These are phyloP conservation scores for Wallacemonas sp. DNA, from an alignment of 208 protist species.

Conservation along the genomic window DNA sequence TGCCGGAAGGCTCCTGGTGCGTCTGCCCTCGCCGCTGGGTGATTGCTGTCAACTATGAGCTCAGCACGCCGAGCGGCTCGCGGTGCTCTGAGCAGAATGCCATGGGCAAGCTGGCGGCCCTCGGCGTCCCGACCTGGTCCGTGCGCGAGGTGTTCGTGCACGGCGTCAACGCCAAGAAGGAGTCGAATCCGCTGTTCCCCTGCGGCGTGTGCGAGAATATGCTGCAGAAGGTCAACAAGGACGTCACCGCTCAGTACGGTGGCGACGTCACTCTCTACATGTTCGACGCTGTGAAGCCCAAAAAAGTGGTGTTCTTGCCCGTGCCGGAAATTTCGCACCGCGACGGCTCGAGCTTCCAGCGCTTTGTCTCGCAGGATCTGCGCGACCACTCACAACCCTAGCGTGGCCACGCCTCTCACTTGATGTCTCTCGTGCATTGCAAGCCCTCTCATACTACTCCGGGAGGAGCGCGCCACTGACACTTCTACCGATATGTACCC, in stretches of 20 bases:
- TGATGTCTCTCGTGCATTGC: too few species aligned
- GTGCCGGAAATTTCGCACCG: conserved; percentile 86
- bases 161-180: conserved; percentile 59
- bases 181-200: conserved; percentile 88
- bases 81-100: conserved; percentile 91
- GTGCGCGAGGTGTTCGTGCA: conserved; percentile 90
- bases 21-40: conserved; percentile 59
- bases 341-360: conserved; percentile 67
- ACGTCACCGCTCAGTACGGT: conserved; percentile 66
- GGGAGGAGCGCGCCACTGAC: too few species aligned
- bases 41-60: conserved; percentile 89
- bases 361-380: conserved; percentile 73
- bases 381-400: conserved; percentile 23
- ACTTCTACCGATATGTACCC: too few species aligned
- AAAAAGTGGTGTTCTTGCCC: conserved; percentile 79
- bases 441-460: neutral
- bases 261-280: conserved; percentile 86
- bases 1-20: conserved; percentile 72
- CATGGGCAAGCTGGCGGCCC: conserved; percentile 80
- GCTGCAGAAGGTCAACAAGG: conserved; percentile 80
- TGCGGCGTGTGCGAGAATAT: conserved; percentile 93
- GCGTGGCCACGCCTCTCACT: too few species aligned
- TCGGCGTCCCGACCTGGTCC: conserved; percentile 72
- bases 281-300: conserved; percentile 80
- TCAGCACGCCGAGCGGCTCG: conserved; percentile 90